These are phyloP conservation scores for Xanthoparmelia taractica DNA, from an alignment of 495 filamentous ascomycete species.

Conservation along the genomic window DNA sequence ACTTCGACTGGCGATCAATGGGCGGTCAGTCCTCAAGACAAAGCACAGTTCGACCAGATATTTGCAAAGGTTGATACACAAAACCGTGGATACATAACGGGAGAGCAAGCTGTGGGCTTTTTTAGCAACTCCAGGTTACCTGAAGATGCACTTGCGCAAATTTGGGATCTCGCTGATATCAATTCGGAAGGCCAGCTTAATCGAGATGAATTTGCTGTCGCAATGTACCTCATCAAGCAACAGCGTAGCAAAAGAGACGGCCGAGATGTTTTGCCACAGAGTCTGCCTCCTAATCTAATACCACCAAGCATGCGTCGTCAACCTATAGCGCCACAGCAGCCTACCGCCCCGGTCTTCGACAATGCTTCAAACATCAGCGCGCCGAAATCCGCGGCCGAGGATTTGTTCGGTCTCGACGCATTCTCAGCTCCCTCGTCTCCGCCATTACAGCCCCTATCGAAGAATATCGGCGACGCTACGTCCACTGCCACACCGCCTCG, in stretches of 20 bases:
- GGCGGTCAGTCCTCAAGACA: constrained; percentile 75
- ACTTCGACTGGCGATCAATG: constrained; percentile 67
- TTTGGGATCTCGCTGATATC: constrained; percentile 97
- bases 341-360: constrained; percentile 45
- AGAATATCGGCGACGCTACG: constrained; percentile 52
- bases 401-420: constrained; percentile 83
- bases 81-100: constrained; percentile 74
- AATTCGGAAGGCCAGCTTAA: constrained; percentile 78
- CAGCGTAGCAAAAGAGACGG: constrained; percentile 66
- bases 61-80: constrained; percentile 74
- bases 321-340: constrained; percentile 42
- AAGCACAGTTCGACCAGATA: constrained; percentile 73
- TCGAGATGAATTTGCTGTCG: constrained; percentile 89
- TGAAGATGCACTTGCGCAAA: constrained; percentile 85
- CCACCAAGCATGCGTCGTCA: constrained; percentile 82
- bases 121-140: constrained; percentile 85
- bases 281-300: constrained; percentile 70
- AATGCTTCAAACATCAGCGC: constrained; percentile 37
- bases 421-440: constrained; percentile 45
- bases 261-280: constrained; percentile 53
- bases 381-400: constrained; percentile 75
- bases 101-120: constrained; percentile 91
- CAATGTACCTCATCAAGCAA: constrained; percentile 92
- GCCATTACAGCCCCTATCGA: constrained; percentile 56
- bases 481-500: constrained; percentile 36